Evolutionary conservation across 2,329 filamentous ascomycete species (phyloP), one percentile per base, ranked within the genome.

Genomic region (Hypoxylon sp.): DNA sequence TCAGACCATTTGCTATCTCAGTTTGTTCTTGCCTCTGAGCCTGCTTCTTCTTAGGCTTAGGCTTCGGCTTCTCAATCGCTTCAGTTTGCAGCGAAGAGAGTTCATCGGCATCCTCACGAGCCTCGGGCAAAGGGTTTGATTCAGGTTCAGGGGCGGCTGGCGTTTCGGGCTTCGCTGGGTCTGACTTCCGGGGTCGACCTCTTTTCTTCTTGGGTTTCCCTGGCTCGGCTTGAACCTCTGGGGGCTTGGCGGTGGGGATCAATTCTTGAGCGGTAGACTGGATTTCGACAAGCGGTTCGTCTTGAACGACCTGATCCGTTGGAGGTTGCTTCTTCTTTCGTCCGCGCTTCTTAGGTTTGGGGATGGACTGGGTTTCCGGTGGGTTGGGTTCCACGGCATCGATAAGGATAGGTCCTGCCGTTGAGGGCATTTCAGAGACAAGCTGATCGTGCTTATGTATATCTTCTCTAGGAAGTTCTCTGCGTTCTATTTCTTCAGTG

Each of bases 161-260:
- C 19, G 10, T 48, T 47, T 67, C 62, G 10, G 60, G 29, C 10
- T 72, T 76, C 11, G 70, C 52, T 13, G 54, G 39, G 6, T 73
- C 76, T 3, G 74, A 74, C 62, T 78, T 79, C 17, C 74, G 71
- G 10, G 77, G 76, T 8, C 76, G 70, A 22, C 77, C 77, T 63
- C 76, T 67, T 61, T 74, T 77, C 69, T 75, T 79, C 72, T 76
- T 78, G 9, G 74, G 67, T 14, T 77, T 76, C 22, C 70, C 73
- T 31, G 46, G 50, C 44, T 70, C 48, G 8, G 42, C 50, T 39
- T 72, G 71, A 10, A 47, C 50, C 33, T 74, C 69, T 5, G 59
- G 9, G 14, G 17, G 50, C n/a, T 72, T 53, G 24, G 11, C 10
- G n/a, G 52, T n/a, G 6, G 63, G 9, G 10, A 44, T 19, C 19